Evolutionary conservation across 345 rosid genomes (phyloP), one percentile per base, ranked within the genome.

Genomic region (Gossypium sturtianum): DNA sequence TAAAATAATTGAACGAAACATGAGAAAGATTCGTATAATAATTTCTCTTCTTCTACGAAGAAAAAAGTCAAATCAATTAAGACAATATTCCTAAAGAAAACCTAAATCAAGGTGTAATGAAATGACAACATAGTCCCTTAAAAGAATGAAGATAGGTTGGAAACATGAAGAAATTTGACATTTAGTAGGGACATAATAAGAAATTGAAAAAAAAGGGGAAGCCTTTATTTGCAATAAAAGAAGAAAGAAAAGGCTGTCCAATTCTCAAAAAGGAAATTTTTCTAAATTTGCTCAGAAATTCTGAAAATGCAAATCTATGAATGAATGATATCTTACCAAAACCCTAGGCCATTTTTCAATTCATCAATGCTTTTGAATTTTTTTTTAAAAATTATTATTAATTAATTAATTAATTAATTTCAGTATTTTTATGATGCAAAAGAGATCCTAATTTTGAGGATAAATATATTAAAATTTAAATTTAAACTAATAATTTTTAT

Each of bases 221-320:
- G 22, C 25, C 65, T 44, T 58, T 53, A 53, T 58, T 13, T 45
- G 59, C 69, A 57, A 56, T 75, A 57, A 57, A 45, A 29, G 5
- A 25, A n/a, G 6, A 16, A 29, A 34, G 20, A 47, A 47, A 59
- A 61, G 41, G 27, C 11, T 48, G 45, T 27, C 29, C 10, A 16
- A 9, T 29, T 17, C 10, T 15, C 7, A 51, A 1, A 58, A 25
- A 44, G 27, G 34, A 74, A 41, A 23, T 48, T 56, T 56, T 56
- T 29, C 73, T 75, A 67, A 23, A 66, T 66, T 45, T 75, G 62
- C 72, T 57, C 38, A 73, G 57, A 45, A 75, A 54, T 56, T 75
- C 41, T 59, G 11, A 17, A 51, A 51, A 51, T 17, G 47, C 25
- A 69, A 9, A 49, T 68, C 13, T 25, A 49, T 1, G 38, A 47